A percentile compares a stretch with the other conserved stretches of the same genome.
phyloP scores from a whole-genome alignment of 192 early-diverging fungal genomes.

The Coemansia sp. region DNA sequence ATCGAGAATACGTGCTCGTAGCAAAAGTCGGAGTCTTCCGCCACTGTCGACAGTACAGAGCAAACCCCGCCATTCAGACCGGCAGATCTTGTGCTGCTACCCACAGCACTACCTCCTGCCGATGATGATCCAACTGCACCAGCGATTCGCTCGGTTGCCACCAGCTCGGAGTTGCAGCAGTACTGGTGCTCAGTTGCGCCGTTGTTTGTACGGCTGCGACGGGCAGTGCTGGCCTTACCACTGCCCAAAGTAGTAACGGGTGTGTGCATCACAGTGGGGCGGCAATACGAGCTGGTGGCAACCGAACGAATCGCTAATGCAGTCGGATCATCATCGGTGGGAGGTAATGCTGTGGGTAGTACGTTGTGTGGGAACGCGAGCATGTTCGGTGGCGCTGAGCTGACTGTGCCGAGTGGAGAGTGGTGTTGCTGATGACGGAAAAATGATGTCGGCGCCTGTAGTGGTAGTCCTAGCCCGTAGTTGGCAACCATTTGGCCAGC shows the following conservation, averaged over 20 bases:
- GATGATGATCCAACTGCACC: neutral
- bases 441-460: slow-evolving; percentile 6
- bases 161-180: slow-evolving; percentile 46
- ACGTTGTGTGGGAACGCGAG: slow-evolving; percentile 35
- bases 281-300: neutral
- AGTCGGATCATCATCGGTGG: no score
- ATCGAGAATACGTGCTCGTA: slow-evolving; percentile 49
- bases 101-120: neutral
- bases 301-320: no score
- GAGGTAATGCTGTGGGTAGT: no score
- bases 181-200: slow-evolving; percentile 54
- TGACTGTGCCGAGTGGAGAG: slow-evolving; percentile 12
- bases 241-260: neutral
- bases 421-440: neutral
- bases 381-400: slow-evolving; percentile 44
- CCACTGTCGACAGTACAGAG: slow-evolving; percentile 28
- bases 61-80: slow-evolving; percentile 2
- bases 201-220: slow-evolving; percentile 23
- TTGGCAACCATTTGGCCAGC: neutral
- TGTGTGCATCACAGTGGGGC: neutral
- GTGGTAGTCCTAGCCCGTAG: slow-evolving; percentile 13
- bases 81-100: neutral
- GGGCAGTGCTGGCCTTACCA: slow-evolving; percentile 2
- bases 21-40: slow-evolving; percentile 18
- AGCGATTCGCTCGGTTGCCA: slow-evolving; percentile 19